Conservation (phyloP, 768 basidiomycete genomes). For the Kwoniella sp. region DNA sequence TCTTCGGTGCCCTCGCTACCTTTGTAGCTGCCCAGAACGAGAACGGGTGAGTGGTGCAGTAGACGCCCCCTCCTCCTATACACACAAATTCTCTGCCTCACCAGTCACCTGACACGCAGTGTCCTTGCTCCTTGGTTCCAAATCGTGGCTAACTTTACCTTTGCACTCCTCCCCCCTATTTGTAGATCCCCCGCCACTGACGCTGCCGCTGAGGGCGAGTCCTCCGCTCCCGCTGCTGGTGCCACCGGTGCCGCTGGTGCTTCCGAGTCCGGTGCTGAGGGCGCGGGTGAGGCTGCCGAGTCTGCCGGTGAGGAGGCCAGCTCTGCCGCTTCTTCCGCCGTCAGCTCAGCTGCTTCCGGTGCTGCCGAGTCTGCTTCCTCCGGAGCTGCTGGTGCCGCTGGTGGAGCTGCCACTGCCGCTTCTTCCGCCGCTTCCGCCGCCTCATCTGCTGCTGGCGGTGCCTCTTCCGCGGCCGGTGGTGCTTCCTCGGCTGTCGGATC, state of each 20-base stretch:
- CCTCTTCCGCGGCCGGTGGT: conserved; percentile 3
- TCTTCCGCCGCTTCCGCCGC: conserved; percentile 8
- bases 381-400: conserved; percentile 6
- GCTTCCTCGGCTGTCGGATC: conserved; percentile 2
- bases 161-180: neutral
- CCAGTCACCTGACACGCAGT: too few relatives aligned
- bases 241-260: neutral
- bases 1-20: conserved; percentile 20
- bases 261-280: conserved; percentile 2
- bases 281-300: neutral
- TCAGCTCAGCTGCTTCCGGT: conserved; percentile 1
- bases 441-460: conserved; percentile 9
- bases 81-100: too few relatives aligned
- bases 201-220: conserved; percentile 3
- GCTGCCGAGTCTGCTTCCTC: conserved; percentile 1
- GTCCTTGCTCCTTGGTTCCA: too few relatives aligned
- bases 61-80: too few relatives aligned
- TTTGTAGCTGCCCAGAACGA: conserved; percentile 19
- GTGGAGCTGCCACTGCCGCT: conserved; percentile 5
- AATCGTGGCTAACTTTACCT: too few relatives aligned
- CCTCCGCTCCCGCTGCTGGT: conserved; percentile 9
- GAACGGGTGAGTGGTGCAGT: conserved; percentile 20
- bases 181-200: conserved; percentile 2
- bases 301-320: conserved; percentile 6
- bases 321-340: conserved; percentile 2